Base-by-base conservation (phyloP, 352 stramenopile genomes). In the Globisporangium splendens region DNA sequence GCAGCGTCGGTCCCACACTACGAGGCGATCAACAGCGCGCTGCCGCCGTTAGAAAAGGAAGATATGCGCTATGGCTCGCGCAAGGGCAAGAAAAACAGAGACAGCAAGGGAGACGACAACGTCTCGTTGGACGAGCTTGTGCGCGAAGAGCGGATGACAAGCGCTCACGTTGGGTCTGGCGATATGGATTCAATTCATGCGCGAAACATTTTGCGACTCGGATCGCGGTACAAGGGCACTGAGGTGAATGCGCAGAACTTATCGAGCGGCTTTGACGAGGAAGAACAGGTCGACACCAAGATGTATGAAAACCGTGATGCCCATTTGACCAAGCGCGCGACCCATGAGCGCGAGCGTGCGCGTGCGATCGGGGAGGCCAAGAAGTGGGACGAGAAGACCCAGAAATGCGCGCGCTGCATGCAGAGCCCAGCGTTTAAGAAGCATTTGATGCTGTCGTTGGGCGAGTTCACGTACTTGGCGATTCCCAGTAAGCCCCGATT, bases 221-320 rank as follows among this genome's bases (percentile, higher is more conserved):
- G 85, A 2, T 73, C 81, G 17, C 79, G 75, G 12, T 95, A 91
- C 68, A 79, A 87, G 54, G 80, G 83, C 24, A 87, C 68, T 0
- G 81, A 92, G 65, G 69, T 77, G 31, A 89, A 77, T 22, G 69
- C 71, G 13, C 68, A 68, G 14, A 91, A 83, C 21, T 59, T 89
- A 14, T 79, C 81, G 3, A 95, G 85, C 42, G 83, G 83, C 12
- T 90, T 95, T 59, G 85, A 92, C 42, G 85, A 95, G 50, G 86
- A 93, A 41, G 82, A 91, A 18, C 72, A 88, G 65, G 64, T 93
- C 10, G 77, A 91, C 52, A 86, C 72, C 61, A 82, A 68, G 38
- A 75, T 93, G 75, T 54, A 89, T 28, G 54, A 77, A 47, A 62
- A 69, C 2, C 67, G 78, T 13, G 70, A 72, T 1, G 69, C 68